Evolutionary conservation across 257 asterid species (phyloP).

Genomic region (Primulina tabacum): DNA sequence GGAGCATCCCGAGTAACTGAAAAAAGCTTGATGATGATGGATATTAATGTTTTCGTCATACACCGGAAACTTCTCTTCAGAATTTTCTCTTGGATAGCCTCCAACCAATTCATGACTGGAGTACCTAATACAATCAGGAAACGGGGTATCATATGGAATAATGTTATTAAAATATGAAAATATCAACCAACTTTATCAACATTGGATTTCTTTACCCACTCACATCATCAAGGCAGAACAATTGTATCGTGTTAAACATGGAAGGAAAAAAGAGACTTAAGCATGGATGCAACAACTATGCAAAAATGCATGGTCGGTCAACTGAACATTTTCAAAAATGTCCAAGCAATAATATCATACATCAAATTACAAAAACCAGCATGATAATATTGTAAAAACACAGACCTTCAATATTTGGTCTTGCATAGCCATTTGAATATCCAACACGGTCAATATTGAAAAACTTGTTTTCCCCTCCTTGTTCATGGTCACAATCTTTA

Average conservation of each 20-base stretch:
- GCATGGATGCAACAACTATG: slow-evolving; percentile 3
- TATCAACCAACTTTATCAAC: background rate
- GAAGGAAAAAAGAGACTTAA: background rate
- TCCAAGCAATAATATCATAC: slow-evolving; percentile 2
- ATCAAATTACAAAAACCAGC: slow-evolving; percentile 16
- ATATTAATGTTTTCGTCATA: slow-evolving; percentile 45
- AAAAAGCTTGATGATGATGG: slow-evolving; percentile 38
- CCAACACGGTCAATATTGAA: slow-evolving; percentile 23
- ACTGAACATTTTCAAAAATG: background rate
- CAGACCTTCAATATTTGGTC: slow-evolving; percentile 46
- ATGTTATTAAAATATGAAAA: slow-evolving; percentile 1
- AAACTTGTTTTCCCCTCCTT: slow-evolving; percentile 28
- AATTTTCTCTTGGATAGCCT: slow-evolving; percentile 47
- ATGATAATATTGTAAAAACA: background rate
- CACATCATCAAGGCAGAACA: background rate
- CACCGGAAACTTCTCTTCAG: slow-evolving; percentile 52
- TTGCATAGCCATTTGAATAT: slow-evolving; percentile 30
- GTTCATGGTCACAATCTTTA: slow-evolving; percentile 28
- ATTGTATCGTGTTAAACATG: background rate
- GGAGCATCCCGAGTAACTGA: slow-evolving; percentile 39
- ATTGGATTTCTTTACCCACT: slow-evolving; percentile 9
- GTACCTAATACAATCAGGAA: slow-evolving; percentile 41
- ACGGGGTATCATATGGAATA: background rate
- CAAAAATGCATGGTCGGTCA: background rate
- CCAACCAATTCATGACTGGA: slow-evolving; percentile 36